Percentiles rank a stretch among this genome's conserved stretches.
phyloP scores from a whole-genome alignment of 2,329 filamentous ascomycete genomes.

The Xylariaceae sp. region DNA sequence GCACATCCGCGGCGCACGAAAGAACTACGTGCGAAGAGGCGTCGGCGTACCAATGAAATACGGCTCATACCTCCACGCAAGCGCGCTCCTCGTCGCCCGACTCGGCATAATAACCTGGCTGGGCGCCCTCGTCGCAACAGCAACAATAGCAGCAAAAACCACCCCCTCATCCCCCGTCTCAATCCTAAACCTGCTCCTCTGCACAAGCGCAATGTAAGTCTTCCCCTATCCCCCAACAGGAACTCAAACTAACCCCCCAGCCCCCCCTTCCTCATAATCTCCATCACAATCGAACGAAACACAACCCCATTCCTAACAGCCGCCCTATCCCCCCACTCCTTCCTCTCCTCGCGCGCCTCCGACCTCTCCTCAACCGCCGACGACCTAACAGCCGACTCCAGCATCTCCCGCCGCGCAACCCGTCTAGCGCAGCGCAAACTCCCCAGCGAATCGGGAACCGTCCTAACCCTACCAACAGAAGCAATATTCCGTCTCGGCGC shows the following conservation, averaged over 20 bases:
- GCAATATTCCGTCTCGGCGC: constrained; percentile 22
- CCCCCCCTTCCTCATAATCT: constrained; percentile 29
- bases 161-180: constrained; percentile 21
- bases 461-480: constrained; percentile 24
- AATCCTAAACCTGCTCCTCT: constrained; percentile 31
- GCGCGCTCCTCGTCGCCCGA: constrained; percentile 30
- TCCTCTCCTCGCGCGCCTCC: constrained; percentile 25
- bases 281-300: constrained; percentile 30
- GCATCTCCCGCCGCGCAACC: constrained; percentile 27
- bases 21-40: constrained; percentile 20
- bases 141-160: constrained; percentile 26
- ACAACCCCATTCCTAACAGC: constrained; percentile 29
- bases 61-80: constrained; percentile 30
- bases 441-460: constrained; percentile 20
- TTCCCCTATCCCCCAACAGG: too few species aligned
- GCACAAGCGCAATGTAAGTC: constrained; percentile 31
- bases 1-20: constrained; percentile 29
- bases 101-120: constrained; percentile 31
- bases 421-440: constrained; percentile 17
- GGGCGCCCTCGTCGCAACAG: constrained; percentile 29
- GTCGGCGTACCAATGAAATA: constrained; percentile 27
- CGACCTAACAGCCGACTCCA: constrained; percentile 24
- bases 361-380: constrained; percentile 16
- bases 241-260: constrained; percentile 10
- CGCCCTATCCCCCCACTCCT: constrained; percentile 24